Conservation (phyloP, 768 basidiomycete genomes). For the Podaxis sp. region DNA sequence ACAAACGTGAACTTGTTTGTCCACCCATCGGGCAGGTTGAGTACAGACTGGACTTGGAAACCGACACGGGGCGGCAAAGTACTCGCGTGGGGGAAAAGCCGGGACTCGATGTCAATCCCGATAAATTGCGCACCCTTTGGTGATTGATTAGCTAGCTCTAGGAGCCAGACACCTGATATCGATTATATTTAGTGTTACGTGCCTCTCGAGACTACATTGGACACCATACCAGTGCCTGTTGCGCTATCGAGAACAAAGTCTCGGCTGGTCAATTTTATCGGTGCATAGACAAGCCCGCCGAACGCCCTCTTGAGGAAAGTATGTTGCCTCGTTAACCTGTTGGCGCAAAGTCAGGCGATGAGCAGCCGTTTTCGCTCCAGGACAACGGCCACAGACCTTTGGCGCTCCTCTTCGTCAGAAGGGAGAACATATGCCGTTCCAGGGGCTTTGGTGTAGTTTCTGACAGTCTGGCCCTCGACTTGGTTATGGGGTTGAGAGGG, state of each 20-base stretch:
- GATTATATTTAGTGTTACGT: background rate
- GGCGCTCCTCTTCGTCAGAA: background rate
- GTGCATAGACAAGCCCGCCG: background rate
- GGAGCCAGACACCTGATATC: background rate
- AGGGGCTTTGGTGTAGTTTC: background rate
- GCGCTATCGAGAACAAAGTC: background rate
- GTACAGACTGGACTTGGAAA: background rate
- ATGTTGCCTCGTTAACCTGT: background rate
- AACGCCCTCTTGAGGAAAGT: background rate
- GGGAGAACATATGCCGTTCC: constrained; percentile 28
- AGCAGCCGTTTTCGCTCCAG: background rate
- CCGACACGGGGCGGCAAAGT: background rate
- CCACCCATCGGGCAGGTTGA: constrained; percentile 19
- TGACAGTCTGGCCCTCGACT: background rate
- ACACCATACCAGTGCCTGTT: background rate
- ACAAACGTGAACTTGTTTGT: constrained; percentile 19
- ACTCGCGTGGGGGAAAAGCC: background rate
- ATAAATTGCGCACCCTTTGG: background rate
- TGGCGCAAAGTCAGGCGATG: background rate
- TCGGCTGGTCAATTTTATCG: background rate
- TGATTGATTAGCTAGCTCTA: background rate
- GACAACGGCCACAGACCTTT: background rate
- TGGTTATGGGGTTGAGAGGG: background rate
- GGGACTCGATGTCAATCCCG: background rate
- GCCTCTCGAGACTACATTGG: background rate